phyloP scores from a whole-genome alignment of 129 eudicot genomes.

The Silybum marianum region DNA sequence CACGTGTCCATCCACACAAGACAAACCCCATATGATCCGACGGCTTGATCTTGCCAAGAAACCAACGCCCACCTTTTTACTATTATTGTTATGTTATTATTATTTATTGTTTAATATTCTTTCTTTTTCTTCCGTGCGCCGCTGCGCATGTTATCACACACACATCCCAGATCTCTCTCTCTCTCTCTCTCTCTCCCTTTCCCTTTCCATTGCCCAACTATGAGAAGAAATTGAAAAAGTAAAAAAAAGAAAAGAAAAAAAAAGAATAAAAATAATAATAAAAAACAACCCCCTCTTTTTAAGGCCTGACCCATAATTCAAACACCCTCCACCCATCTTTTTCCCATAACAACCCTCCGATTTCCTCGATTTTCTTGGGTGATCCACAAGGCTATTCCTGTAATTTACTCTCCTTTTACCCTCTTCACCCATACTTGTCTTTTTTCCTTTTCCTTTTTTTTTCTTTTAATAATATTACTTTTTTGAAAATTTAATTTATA shows the following conservation, averaged over 20 bases:
- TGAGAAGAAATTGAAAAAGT: background rate
- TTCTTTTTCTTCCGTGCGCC: conserved; percentile 21
- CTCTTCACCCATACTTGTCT: background rate
- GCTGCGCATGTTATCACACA: conserved; percentile 44
- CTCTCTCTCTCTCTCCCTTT: background rate
- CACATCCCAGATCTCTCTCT: conserved; percentile 28
- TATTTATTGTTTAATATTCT: conserved; percentile 9
- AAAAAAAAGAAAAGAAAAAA: background rate
- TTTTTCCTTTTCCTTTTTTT: conserved; percentile 1
- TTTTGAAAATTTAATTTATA: background rate
- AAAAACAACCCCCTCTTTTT: conserved; percentile 34
- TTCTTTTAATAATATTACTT: background rate
- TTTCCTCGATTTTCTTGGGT: conserved; percentile 16
- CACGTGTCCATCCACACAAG: conserved; percentile 37
- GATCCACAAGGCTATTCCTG: conserved; percentile 42
- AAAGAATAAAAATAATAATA: conserved; percentile 4
- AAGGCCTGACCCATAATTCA: conserved; percentile 37
- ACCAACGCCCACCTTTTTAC: conserved; percentile 28
- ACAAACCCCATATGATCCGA: conserved; percentile 16
- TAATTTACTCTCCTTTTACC: conserved; percentile 24
- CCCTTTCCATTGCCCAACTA: conserved; percentile 17
- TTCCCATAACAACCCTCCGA: conserved; percentile 34
- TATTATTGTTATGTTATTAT: background rate
- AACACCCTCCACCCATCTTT: conserved; percentile 22
- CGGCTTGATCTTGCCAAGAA: conserved; percentile 41